Evolutionary conservation across 2,329 filamentous ascomycete species (phyloP).

Genomic region (Ophiostoma sp.): DNA sequence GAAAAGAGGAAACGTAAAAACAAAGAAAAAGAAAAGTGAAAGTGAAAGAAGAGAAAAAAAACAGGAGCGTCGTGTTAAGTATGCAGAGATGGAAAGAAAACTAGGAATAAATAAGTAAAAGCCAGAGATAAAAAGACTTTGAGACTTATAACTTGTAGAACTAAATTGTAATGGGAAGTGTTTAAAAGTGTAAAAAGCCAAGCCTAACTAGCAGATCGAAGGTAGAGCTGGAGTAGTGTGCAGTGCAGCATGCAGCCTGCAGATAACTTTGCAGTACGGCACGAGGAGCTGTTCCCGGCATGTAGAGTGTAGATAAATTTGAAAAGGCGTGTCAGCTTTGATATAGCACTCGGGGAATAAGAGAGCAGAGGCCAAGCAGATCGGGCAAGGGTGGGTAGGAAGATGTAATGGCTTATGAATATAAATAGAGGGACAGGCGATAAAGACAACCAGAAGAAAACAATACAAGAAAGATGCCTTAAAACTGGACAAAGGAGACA

Average conservation of each 20-base stretch:
- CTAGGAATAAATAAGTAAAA: not conserved
- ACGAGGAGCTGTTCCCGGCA: constrained; percentile 24
- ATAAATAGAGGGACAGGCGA: not conserved
- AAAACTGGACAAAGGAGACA: constrained; percentile 12
- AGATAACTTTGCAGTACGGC: not conserved
- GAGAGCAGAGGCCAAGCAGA: constrained; percentile 13
- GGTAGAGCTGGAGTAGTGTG: not conserved
- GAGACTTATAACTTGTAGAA: not conserved
- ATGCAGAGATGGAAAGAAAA: not conserved
- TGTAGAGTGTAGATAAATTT: constrained; percentile 25
- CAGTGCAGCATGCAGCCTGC: not conserved
- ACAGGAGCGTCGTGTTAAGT: not conserved
- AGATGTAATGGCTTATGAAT: not conserved
- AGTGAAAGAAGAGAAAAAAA: constrained; percentile 10
- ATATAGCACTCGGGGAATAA: constrained; percentile 28
- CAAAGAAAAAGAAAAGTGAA: constrained; percentile 10
- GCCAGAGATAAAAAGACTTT: not conserved
- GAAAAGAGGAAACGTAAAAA: not conserved
- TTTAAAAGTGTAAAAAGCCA: not conserved
- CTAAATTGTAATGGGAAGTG: not conserved
- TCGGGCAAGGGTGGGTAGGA: not conserved
- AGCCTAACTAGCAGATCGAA: not conserved
- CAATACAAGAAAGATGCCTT: not conserved
- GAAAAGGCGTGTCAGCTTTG: constrained; percentile 27
- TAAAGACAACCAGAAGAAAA: constrained; percentile 21